phyloP scores from a whole-genome alignment of 331 rosid genomes.

The Quercus tomentella region DNA sequence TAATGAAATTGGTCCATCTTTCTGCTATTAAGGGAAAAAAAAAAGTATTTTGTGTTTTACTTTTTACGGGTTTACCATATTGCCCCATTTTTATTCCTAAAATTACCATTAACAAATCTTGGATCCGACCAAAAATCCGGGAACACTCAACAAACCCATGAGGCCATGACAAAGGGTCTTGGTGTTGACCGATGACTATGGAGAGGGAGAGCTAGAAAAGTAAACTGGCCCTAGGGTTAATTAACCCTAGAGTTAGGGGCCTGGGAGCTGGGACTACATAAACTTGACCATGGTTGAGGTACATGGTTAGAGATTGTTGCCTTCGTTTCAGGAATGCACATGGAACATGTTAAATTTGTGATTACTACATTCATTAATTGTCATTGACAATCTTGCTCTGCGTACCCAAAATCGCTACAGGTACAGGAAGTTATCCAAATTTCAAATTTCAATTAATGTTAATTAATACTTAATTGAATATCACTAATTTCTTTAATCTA shows the following conservation, averaged over 20 bases:
- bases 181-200: conserved; percentile 17
- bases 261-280: conserved; percentile 16
- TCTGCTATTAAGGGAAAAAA: too few relatives aligned
- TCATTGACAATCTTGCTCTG: neutral
- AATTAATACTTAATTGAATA: neutral
- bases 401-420: neutral
- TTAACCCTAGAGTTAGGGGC: conserved; percentile 21
- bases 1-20: too few relatives aligned
- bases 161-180: neutral
- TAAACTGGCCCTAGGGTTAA: neutral
- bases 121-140: conserved; percentile 10
- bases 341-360: neutral
- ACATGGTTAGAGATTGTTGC: neutral
- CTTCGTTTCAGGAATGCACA: conserved; percentile 40
- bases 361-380: too few relatives aligned
- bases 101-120: conserved; percentile 4
- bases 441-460: neutral
- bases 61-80: neutral
- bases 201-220: neutral
- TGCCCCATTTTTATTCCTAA: neutral
- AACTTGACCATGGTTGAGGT: conserved; percentile 31
- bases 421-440: neutral
- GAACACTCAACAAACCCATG: conserved; percentile 16
- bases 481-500: too few relatives aligned
- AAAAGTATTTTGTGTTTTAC: too few relatives aligned